Percentiles rank a stretch among this genome's conserved stretches.
Evolutionary conservation across 768 basidiomycete species (phyloP).

Genomic region (Daedaleopsis nitida): DNA sequence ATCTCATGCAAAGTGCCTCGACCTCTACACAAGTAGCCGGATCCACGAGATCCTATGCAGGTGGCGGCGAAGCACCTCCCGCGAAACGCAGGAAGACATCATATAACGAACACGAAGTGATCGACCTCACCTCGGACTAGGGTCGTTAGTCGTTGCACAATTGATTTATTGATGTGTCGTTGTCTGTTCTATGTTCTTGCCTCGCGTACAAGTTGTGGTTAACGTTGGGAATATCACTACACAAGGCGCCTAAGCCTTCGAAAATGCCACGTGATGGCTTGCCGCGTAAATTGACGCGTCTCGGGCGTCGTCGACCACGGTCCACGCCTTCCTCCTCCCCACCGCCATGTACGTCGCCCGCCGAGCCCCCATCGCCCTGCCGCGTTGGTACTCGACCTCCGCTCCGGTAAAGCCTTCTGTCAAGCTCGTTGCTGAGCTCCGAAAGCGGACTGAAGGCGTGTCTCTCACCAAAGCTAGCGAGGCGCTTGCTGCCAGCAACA

Average conservation of each 20-base stretch:
- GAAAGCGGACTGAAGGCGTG: conserved; percentile 71
- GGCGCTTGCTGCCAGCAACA: conserved; percentile 74
- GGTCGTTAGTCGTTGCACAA: background rate
- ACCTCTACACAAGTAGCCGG: too few species aligned
- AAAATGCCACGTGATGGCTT: background rate
- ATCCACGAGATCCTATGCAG: too few species aligned
- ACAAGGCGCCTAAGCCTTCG: background rate
- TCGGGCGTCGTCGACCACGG: conserved; percentile 8
- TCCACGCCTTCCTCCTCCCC: background rate
- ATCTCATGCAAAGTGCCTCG: too few species aligned
- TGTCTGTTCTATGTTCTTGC: background rate
- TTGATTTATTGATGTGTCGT: background rate
- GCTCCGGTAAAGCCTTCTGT: conserved; percentile 57
- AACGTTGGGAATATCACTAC: background rate
- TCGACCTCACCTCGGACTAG: background rate
- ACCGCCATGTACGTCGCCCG: conserved; percentile 25
- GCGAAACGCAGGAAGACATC: background rate
- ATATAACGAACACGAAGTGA: background rate
- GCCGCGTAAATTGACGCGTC: conserved; percentile 1
- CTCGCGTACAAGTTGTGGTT: too few species aligned
- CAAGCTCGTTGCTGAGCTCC: conserved; percentile 82
- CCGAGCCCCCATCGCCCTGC: conserved; percentile 9
- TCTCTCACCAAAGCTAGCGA: conserved; percentile 88
- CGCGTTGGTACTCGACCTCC: conserved; percentile 54
- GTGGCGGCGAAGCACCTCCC: too few species aligned